phyloP scores from a whole-genome alignment of 23 red algal genomes.

The Pyropia yezoensis region DNA sequence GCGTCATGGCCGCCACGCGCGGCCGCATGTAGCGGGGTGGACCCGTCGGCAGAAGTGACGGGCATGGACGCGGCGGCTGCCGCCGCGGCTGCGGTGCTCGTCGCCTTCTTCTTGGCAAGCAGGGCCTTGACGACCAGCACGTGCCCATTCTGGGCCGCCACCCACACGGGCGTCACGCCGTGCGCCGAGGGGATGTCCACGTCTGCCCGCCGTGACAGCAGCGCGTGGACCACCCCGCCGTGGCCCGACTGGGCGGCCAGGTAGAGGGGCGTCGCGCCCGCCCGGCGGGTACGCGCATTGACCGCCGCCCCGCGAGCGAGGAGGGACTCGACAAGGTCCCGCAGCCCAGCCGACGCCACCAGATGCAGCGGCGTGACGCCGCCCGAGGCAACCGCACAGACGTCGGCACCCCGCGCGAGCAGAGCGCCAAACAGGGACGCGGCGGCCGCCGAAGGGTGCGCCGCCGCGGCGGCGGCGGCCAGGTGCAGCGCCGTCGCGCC shows the following conservation, averaged over 20 bases:
- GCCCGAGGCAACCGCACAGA: conserved; percentile 14
- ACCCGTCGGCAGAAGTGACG: too few species aligned
- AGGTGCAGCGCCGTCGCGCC: too few species aligned
- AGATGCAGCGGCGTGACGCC: conserved; percentile 37
- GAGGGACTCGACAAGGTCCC: neutral
- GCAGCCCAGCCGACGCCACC: conserved; percentile 16
- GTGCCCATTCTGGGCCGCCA: conserved; percentile 11
- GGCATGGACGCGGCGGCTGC: too few species aligned
- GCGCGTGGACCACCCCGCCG: conserved; percentile 5
- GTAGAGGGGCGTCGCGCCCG: conserved; percentile 16
- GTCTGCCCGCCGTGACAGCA: conserved; percentile 5
- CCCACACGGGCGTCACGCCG: conserved; percentile 9
- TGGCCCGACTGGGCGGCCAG: conserved; percentile 30
- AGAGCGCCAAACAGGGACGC: neutral
- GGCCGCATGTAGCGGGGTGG: too few species aligned
- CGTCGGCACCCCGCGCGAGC: conserved; percentile 5
- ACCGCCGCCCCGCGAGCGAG: conserved; percentile 15
- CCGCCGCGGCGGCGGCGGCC: too few species aligned
- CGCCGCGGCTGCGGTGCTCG: too few species aligned
- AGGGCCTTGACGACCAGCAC: conserved; percentile 5
- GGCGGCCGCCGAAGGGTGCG: too few species aligned
- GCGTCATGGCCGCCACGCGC: too few species aligned
- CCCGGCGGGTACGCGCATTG: conserved; percentile 10
- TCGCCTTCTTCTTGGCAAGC: neutral
- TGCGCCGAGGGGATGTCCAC: conserved; percentile 8